Evolutionary conservation across 129 eudicot genomes (phyloP), one percentile per base, ranked within the genome.

Genomic region (Ambrosia trifida): DNA sequence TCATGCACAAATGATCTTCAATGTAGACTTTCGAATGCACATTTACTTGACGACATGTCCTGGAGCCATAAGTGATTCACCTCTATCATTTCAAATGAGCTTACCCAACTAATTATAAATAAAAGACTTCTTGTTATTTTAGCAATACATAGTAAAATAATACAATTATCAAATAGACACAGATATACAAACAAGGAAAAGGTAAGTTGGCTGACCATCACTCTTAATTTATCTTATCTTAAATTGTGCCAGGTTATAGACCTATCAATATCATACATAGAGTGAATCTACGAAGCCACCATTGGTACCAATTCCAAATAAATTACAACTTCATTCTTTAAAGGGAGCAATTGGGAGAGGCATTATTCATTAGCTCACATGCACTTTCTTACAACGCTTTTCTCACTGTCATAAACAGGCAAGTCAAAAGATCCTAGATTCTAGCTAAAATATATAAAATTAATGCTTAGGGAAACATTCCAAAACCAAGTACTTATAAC

Each of bases 1-100:
- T 74, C 56, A 64, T 64, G 53, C 71, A 64, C 54, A 66, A 41
- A 28, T 54, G 28, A 43, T 66, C 68, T 54, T 43, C 68, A 43
- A 66, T 32, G 5, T 66, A 17, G 24, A 66, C 35, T 53, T 40
- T 40, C 49, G 28, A 66, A 75, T 41, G 30, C 58, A 56, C 38
- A 56, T 14, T 54, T 64, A 75, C 66, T 32, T 17, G 53, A 51
- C 52, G 51, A 24, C 17, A 72, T 60, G 60, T 60, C 63, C 62
- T 59, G 13, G 36, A 72, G 31, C 12, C 60, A 30, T 11, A 45
- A 40, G 19, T 41, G 76, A 30, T 72, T 72, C 45, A 17, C 32
- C 46, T 71, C 66, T 71, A 41, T 40, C 13, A 53, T 30, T 41
- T 44, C 9, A 8, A 31, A 11, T 28, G 57, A 17, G 7, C 19